phyloP scores from a whole-genome alignment of 129 eudicot genomes.

The Helianthus annuus region HanXRQr2.0-SUNRISE NC_035435.2:145292436-145292935 shows the following conservation, averaged over 20 bases:
- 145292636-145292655: background rate
- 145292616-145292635: background rate
- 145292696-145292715: background rate
- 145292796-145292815: slow-evolving; percentile 68
- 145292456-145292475: background rate
- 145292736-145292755: slow-evolving; percentile 70
- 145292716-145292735: slow-evolving; percentile 38
- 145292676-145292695: no score
- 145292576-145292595: no score
- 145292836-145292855: slow-evolving; percentile 70
- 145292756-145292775: slow-evolving; percentile 11
- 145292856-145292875: slow-evolving; percentile 60
- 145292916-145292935: slow-evolving; percentile 45
- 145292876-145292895: slow-evolving; percentile 29
- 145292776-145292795: slow-evolving; percentile 57
- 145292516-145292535: no score
- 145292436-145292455: no score
- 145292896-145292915: slow-evolving; percentile 28
- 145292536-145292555: no score
- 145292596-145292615: no score
- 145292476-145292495: background rate
- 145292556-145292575: no score
- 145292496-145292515: background rate
- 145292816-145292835: slow-evolving; percentile 50
- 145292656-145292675: background rate